Conservation (phyloP, 139 green algal species). For the Chlamydomonas applanata region DNA sequence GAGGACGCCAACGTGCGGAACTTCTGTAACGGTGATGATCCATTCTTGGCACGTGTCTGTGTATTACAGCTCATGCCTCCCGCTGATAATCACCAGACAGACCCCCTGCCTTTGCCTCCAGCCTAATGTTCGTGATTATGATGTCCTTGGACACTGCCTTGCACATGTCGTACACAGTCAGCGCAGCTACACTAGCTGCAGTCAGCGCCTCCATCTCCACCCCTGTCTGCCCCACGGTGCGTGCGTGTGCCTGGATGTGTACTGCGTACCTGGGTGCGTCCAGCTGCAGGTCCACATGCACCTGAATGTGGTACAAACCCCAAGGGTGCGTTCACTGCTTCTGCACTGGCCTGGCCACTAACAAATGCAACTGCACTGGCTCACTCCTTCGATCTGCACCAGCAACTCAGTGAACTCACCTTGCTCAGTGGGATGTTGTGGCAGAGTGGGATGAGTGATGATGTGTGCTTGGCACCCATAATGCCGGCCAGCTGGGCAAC, state of each 20-base stretch:
- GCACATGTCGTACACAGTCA: slow-evolving; percentile 98
- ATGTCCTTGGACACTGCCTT: slow-evolving; percentile 85
- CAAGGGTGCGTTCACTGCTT: not conserved
- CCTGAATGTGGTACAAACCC: slow-evolving; percentile 18
- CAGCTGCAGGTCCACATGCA: slow-evolving; percentile 71
- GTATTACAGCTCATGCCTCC: too few relatives aligned
- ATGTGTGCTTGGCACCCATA: slow-evolving; percentile 86
- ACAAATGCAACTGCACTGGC: not conserved
- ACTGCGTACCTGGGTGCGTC: slow-evolving; percentile 44
- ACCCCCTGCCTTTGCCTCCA: slow-evolving; percentile 82
- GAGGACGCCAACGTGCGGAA: too few relatives aligned
- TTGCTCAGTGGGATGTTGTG: slow-evolving; percentile 77
- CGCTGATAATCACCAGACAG: slow-evolving; percentile 59
- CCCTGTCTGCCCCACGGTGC: slow-evolving; percentile 68
- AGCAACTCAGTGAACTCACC: slow-evolving; percentile 10
- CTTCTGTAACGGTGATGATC: too few relatives aligned
- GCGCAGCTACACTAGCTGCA: slow-evolving; percentile 71
- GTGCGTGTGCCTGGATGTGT: slow-evolving; percentile 49
- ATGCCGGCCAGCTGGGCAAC: slow-evolving; percentile 90
- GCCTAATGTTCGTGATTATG: slow-evolving; percentile 67
- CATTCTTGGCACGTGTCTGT: too few relatives aligned
- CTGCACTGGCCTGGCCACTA: not conserved
- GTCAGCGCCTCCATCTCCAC: slow-evolving; percentile 99
- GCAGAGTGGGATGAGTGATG: slow-evolving; percentile 86
- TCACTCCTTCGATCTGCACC: not conserved